A percentile compares a stretch with the other conserved stretches of the same genome.
These are phyloP conservation scores for Volvox reticuliferus DNA, from an alignment of 139 green algal species.

Conservation along the genomic window DNA sequence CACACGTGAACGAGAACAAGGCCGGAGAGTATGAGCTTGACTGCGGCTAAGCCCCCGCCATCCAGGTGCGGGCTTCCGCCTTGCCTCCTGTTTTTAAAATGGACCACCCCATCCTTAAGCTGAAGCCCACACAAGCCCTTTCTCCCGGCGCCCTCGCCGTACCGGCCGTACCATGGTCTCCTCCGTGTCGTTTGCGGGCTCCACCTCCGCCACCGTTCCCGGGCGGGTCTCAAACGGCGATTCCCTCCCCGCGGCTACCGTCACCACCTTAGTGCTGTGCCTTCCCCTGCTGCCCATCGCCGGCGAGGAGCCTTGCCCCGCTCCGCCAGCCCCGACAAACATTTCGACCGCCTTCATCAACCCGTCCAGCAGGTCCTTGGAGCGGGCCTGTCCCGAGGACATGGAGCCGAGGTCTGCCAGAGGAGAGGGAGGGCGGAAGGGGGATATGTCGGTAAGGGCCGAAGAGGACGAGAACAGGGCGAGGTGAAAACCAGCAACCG, in stretches of 20 bases:
- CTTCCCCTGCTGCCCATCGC: background rate
- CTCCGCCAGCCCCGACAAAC: background rate
- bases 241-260: background rate
- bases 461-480: background rate
- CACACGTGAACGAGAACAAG: no score
- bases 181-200: background rate
- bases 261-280: background rate
- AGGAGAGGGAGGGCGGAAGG: background rate
- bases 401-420: background rate
- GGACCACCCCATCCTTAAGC: background rate
- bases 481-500: background rate
- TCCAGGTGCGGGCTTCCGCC: no score
- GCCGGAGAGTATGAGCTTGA: no score
- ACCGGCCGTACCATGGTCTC: no score
- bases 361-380: slow-evolving; percentile 17
- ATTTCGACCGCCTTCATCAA: slow-evolving; percentile 32
- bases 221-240: background rate
- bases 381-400: background rate
- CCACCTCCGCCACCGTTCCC: background rate
- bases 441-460: background rate
- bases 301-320: background rate
- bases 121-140: no score
- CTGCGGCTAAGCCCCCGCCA: no score
- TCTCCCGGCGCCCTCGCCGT: no score
- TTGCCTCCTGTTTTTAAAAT: background rate